Evolutionary conservation across 2,329 filamentous ascomycete species (phyloP).

Genomic region (Alternaria solani): DNA sequence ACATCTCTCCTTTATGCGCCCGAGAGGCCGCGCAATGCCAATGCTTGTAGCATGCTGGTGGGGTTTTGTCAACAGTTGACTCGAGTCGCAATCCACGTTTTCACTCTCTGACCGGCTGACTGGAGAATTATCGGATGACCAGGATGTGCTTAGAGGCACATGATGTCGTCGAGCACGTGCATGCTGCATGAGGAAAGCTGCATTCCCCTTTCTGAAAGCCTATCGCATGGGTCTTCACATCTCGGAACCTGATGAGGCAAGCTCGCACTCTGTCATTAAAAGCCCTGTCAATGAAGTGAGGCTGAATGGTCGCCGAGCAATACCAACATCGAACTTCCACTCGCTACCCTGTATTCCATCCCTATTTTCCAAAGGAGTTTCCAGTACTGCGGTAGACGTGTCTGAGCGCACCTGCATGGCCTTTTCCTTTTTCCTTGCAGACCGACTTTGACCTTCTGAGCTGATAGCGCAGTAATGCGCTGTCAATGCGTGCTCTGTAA

Average conservation of each 20-base stretch:
- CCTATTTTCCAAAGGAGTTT: conserved; percentile 9
- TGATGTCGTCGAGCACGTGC: conserved; percentile 11
- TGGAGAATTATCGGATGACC: conserved; percentile 3
- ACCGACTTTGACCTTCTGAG: conserved; percentile 4
- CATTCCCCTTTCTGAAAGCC: conserved; percentile 24
- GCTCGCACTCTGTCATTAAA: conserved; percentile 10
- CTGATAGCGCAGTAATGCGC: conserved; percentile 1
- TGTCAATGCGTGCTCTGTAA: conserved; percentile 12
- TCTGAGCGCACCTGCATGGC: conserved; percentile 5
- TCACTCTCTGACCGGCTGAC: not conserved
- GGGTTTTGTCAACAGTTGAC: conserved; percentile 11
- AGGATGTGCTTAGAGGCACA: conserved; percentile 8
- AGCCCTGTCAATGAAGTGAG: conserved; percentile 38
- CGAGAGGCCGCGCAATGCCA: conserved; percentile 10
- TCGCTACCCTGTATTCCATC: conserved; percentile 20
- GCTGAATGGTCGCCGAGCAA: conserved; percentile 38
- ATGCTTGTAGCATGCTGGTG: conserved; percentile 9
- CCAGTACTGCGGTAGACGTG: conserved; percentile 2
- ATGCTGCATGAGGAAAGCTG: conserved; percentile 18
- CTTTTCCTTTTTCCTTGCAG: conserved; percentile 1
- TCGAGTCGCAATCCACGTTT: conserved; percentile 22
- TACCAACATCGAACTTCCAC: conserved; percentile 14
- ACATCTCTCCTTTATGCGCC: conserved; percentile 18
- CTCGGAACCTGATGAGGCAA: conserved; percentile 2
- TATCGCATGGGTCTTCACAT: conserved; percentile 16